A percentile compares a stretch with the other conserved stretches of the same genome.
Conservation (phyloP, 78 protist genomes). For the Tieghemostelium lacteum region DNA sequence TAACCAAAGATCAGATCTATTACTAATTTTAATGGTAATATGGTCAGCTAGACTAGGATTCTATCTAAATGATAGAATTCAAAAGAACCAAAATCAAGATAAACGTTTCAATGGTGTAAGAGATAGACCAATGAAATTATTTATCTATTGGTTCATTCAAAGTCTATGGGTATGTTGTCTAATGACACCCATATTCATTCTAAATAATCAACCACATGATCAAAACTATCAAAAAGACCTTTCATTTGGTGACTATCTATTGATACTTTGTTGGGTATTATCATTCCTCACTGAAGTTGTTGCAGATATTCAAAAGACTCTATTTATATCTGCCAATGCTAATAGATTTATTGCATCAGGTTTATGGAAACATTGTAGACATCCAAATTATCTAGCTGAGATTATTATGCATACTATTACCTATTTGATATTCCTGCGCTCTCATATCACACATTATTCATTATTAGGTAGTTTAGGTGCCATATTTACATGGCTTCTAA, state of each 20-base stretch:
- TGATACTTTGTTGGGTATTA: neutral
- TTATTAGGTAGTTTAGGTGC: neutral
- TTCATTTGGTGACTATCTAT: neutral
- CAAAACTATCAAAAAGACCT: neutral
- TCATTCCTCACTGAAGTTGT: neutral
- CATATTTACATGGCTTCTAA: neutral
- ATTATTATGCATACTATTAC: constrained; percentile 9
- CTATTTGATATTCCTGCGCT: constrained; percentile 18
- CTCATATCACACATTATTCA: neutral
- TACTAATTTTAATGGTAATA: neutral
- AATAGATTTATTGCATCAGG: constrained; percentile 24
- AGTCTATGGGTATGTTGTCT: neutral
- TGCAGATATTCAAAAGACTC: constrained; percentile 44
- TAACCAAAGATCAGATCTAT: neutral
- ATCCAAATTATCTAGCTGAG: constrained; percentile 58
- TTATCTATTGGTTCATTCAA: constrained; percentile 51
- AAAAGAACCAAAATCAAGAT: neutral
- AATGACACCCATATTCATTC: neutral
- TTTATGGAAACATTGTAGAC: constrained; percentile 32
- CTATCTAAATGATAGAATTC: constrained; percentile 24
- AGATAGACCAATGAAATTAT: constrained; percentile 7
- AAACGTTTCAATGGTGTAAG: constrained; percentile 50
- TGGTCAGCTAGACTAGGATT: constrained; percentile 20
- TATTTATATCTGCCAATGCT: constrained; percentile 8
- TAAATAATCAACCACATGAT: neutral